phyloP scores from a whole-genome alignment of 2,329 filamentous ascomycete species.

The Emergomyces orientalis region DNA sequence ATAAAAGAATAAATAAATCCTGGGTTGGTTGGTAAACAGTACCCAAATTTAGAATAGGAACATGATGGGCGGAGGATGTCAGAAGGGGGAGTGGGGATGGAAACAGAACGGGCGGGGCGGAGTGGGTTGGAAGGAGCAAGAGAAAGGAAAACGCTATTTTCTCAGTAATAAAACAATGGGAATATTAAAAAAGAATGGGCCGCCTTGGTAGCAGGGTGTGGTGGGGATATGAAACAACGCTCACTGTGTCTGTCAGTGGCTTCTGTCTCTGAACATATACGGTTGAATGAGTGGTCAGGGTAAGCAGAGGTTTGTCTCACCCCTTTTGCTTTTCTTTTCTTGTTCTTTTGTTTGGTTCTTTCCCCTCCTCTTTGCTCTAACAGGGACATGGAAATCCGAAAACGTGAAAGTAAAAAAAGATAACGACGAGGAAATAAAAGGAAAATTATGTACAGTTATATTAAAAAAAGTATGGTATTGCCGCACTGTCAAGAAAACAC shows the following conservation, averaged over 20 bases:
- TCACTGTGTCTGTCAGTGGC: no score
- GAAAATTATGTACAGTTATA: slow-evolving; percentile 13
- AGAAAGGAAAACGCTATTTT: neutral
- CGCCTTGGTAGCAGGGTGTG: neutral
- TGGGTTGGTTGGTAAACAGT: neutral
- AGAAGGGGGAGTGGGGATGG: neutral
- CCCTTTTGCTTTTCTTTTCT: neutral
- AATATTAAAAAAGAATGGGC: slow-evolving; percentile 1
- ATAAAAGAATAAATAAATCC: neutral
- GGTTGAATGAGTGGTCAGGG: neutral
- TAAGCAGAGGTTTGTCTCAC: neutral
- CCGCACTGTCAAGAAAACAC: slow-evolving; percentile 26
- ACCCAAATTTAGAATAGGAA: neutral
- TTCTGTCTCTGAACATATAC: neutral
- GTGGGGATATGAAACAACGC: neutral
- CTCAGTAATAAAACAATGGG: slow-evolving; percentile 2
- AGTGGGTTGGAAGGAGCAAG: neutral
- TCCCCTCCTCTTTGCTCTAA: neutral
- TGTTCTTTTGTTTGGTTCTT: neutral
- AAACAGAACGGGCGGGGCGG: neutral
- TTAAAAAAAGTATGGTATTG: slow-evolving; percentile 42
- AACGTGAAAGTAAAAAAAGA: neutral
- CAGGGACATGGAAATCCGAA: neutral
- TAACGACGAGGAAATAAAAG: slow-evolving; percentile 8
- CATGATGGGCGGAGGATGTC: neutral